Conservation (phyloP, 2,329 filamentous ascomycete genomes). For the Mariannaea elegans region DNA sequence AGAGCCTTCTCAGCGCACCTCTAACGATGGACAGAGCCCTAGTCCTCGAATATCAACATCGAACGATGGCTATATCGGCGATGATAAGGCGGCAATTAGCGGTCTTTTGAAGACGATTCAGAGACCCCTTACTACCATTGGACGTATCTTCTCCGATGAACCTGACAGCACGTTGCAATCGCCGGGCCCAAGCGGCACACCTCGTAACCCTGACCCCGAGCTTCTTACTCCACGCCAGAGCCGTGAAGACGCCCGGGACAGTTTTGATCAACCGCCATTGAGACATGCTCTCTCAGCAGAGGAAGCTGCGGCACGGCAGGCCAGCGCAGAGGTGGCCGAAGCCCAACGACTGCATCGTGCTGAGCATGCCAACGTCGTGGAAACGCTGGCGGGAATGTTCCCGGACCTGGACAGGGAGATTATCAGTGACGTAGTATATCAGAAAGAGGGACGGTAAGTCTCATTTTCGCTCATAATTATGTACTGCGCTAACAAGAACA, state of each 20-base stretch:
- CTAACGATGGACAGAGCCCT: constrained; percentile 50
- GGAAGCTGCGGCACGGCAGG: constrained; percentile 89
- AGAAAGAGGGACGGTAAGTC: constrained; percentile 91
- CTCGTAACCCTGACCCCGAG: constrained; percentile 50
- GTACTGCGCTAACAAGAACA: constrained; percentile 48
- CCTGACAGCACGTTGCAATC: constrained; percentile 48
- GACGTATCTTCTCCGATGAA: constrained; percentile 88
- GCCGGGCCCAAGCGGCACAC: constrained; percentile 42
- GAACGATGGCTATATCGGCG: constrained; percentile 62
- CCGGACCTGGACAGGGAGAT: constrained; percentile 92
- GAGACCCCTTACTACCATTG: constrained; percentile 88
- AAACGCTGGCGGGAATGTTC: constrained; percentile 96
- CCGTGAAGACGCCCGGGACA: constrained; percentile 41
- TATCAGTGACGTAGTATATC: constrained; percentile 94
- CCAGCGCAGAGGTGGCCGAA: constrained; percentile 88
- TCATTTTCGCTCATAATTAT: not conserved
- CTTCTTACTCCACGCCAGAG: constrained; percentile 43
- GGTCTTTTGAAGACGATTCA: constrained; percentile 92
- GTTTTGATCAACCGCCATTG: constrained; percentile 46
- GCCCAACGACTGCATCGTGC: constrained; percentile 82
- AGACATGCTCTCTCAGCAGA: constrained; percentile 72
- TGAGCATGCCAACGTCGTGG: constrained; percentile 91
- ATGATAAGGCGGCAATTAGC: constrained; percentile 83
- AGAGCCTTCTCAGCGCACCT: constrained; percentile 50
- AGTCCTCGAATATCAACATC: constrained; percentile 63